Evolutionary conservation across 2,329 filamentous ascomycete genomes (phyloP), one percentile per base, ranked within the genome.

Genomic region (Trichoderma sp.): DNA sequence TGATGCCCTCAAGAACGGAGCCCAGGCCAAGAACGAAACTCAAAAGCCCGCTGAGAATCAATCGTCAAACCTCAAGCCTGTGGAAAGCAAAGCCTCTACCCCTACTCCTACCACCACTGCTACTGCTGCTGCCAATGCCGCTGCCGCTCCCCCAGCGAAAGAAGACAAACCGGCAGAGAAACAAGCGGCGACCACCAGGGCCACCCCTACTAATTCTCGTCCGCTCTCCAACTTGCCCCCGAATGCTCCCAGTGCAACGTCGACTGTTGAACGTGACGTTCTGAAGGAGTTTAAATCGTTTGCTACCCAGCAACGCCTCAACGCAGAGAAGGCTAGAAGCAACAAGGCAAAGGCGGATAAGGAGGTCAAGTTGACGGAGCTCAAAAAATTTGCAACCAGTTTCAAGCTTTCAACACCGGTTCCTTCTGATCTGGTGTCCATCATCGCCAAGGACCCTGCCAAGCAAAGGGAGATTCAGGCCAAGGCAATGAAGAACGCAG

Each of bases 351-450:
- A 89, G 81, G 89, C 88, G 76, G 97, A 98, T 83, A 97, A 97
- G 83, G 95, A 95, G 79, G 92, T 97, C 78, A 98, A 97, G 84
- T 85, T 99, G 77, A 97, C 94, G 76, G 97, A 99, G 85, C 86
- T 99, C 75, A 97, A 97, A 88, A 98, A 96, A 81, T 99, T 99
- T 84, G 95, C 97, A 1, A 91, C 92, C 79, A 97, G 91, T 82
- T 99, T 99, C 88, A 98, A 98, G 85, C 90, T 99, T 21, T 93
- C 94, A 67, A 98, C 96, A 3, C 95, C 95, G 6, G 95, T 99
- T 12, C 97, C 97, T 1, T 92, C 91, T 69, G 97, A 99, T 83
- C 86, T 99, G 45, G 95, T 99, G 33, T 93, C 94, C 1, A 99
- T 99, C 79, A 93, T 99, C 76, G 96, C 97, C 75, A 99, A 98